phyloP scores from a whole-genome alignment of 805 yeast genomes.

The Saturnispora zaruensis region DNA sequence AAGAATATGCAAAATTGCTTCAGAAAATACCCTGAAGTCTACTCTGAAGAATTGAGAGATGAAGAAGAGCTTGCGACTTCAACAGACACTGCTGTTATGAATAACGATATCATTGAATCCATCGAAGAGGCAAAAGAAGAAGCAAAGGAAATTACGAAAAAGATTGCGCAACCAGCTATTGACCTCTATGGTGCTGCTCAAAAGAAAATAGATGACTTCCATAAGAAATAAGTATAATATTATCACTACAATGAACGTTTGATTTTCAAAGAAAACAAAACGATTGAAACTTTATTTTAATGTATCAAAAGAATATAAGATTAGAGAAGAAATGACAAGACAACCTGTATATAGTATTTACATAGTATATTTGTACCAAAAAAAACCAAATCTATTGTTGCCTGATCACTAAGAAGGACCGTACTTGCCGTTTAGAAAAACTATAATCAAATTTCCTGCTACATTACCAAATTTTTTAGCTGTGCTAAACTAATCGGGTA shows the following conservation, averaged over 20 bases:
- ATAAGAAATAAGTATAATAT: conserved; percentile 9
- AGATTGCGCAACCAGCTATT: conserved; percentile 8
- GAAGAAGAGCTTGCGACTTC: conserved; percentile 43
- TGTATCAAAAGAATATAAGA: neutral
- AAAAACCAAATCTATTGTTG: too few relatives aligned
- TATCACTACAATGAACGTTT: neutral
- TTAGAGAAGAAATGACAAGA: neutral
- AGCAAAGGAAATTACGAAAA: conserved; percentile 13
- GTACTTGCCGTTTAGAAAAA: too few relatives aligned
- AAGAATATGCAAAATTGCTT: conserved; percentile 90
- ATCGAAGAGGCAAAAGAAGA: conserved; percentile 17
- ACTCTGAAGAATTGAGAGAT: conserved; percentile 83
- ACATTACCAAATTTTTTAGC: conserved; percentile 10
- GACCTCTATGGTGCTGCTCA: conserved; percentile 15
- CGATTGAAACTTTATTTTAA: too few relatives aligned
- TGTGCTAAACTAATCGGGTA: conserved; percentile 36
- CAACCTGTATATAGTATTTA: neutral
- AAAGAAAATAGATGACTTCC: conserved; percentile 15
- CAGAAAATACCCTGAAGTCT: conserved; percentile 85
- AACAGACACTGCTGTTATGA: conserved; percentile 15
- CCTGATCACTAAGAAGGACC: too few relatives aligned
- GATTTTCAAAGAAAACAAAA: too few relatives aligned
- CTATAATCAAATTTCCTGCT: neutral
- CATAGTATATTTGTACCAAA: neutral
- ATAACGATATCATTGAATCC: conserved; percentile 17